Conservation (phyloP, 2,329 filamentous ascomycete species). For the Orbilia blumenaviensis region DNA sequence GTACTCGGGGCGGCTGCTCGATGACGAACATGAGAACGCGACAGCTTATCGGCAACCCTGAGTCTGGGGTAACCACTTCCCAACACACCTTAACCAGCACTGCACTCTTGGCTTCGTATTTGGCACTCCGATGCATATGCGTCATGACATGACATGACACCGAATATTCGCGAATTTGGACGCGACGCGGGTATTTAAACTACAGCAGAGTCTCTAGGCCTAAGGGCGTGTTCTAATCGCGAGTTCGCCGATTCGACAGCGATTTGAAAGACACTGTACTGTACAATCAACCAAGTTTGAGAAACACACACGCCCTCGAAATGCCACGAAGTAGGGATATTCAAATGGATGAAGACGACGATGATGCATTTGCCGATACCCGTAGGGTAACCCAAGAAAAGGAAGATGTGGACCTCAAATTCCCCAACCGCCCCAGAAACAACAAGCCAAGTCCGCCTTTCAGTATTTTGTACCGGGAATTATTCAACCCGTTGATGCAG, state of each 20-base stretch:
- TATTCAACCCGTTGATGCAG: slow-evolving; percentile 83
- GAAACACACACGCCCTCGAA: not conserved
- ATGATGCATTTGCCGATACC: slow-evolving; percentile 54
- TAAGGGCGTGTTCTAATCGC: not conserved
- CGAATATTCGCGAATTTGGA: not conserved
- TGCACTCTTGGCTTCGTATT: slow-evolving; percentile 28
- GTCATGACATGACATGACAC: not conserved
- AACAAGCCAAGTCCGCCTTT: slow-evolving; percentile 78
- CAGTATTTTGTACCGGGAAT: slow-evolving; percentile 75
- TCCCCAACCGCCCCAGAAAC: slow-evolving; percentile 83
- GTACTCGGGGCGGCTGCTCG: slow-evolving; percentile 16
- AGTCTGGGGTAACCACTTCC: slow-evolving; percentile 26
- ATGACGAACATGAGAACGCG: slow-evolving; percentile 48
- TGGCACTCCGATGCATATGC: slow-evolving; percentile 22
- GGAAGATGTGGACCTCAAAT: slow-evolving; percentile 65
- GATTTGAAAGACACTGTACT: not conserved
- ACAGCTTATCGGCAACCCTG: slow-evolving; percentile 12
- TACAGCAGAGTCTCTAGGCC: not conserved
- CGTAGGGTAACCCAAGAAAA: slow-evolving; percentile 50
- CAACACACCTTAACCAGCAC: not conserved
- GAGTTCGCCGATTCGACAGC: not conserved
- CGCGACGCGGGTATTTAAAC: slow-evolving; percentile 12
- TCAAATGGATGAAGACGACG: slow-evolving; percentile 38
- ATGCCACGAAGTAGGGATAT: slow-evolving; percentile 49
- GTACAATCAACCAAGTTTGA: not conserved